phyloP scores from a whole-genome alignment of 148 eudicot genomes.

The Amaranthus cruentus region DNA sequence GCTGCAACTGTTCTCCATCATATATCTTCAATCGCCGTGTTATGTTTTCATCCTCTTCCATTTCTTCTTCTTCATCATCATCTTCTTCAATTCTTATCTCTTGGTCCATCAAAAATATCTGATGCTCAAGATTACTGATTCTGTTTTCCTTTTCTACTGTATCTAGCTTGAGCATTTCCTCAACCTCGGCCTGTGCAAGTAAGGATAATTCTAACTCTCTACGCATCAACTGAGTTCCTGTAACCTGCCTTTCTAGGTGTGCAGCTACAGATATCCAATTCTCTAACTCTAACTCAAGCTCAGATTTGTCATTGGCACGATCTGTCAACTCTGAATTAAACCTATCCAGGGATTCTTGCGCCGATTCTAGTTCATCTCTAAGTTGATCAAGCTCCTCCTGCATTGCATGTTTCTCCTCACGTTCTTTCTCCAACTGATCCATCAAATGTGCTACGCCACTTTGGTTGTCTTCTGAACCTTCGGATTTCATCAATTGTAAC shows the following conservation, averaged over 20 bases:
- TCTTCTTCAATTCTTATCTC: slow-evolving; percentile 22
- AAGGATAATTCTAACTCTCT: slow-evolving; percentile 67
- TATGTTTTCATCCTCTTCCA: slow-evolving; percentile 10
- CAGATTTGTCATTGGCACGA: slow-evolving; percentile 44
- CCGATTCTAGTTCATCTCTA: slow-evolving; percentile 37
- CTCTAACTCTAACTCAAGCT: slow-evolving; percentile 67
- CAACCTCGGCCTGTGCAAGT: slow-evolving; percentile 62
- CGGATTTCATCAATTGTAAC: slow-evolving; percentile 46
- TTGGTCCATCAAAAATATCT: slow-evolving; percentile 31
- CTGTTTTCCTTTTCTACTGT: slow-evolving; percentile 38
- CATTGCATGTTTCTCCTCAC: slow-evolving; percentile 36
- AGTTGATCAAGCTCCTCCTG: slow-evolving; percentile 35
- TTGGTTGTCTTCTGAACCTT: slow-evolving; percentile 31
- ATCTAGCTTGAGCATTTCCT: slow-evolving; percentile 52
- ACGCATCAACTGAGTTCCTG: slow-evolving; percentile 44
- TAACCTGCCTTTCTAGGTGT: slow-evolving; percentile 40
- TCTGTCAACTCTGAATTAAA: slow-evolving; percentile 58
- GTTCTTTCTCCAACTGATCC: slow-evolving; percentile 48
- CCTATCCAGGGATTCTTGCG: slow-evolving; percentile 34
- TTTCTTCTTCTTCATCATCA: background rate
- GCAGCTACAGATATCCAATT: slow-evolving; percentile 61
- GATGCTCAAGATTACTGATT: slow-evolving; percentile 41
- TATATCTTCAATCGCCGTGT: slow-evolving; percentile 11
- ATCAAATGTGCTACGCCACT: slow-evolving; percentile 24
- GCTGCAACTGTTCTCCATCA: slow-evolving; percentile 22